Base-by-base conservation (phyloP, 257 asterid species). In the Phtheirospermum japonicum region DNA sequence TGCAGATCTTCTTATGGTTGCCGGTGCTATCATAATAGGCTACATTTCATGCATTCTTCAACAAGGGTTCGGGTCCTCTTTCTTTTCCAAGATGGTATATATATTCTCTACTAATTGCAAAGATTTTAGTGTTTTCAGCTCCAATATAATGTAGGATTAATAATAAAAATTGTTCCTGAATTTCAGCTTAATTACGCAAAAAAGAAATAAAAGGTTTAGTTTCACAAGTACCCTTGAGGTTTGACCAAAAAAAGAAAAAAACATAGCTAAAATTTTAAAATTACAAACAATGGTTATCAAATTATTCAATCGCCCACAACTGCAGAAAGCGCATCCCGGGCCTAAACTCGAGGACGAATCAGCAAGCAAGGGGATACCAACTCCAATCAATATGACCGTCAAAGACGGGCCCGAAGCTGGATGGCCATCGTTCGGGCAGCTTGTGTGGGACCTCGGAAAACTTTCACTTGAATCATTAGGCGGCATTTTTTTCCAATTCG, bases 371-470 rank as follows among this genome's bases (percentile, higher is more conserved):
- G 82, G 76, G 73, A 73, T 59, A 53, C 79, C 82, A 1, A 28
- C 74, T 48, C 83, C 86, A 7, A 40, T 69, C 23, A 77, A 67
- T 18, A 76, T 66, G 64, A 59, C 75, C 9, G 67, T 56, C 54
- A 83, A 83, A 75, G 91, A 80, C 5, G 94, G 82, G 64, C 82
- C 77, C 13, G 96, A 65, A 83, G 83, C 90, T 37, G 90, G 84
- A 33, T 89, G 97, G 96, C 96, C 96, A 7, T 89, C 96, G 17
- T 87, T 93, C 9, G 92, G 94, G 50, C 97, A 89, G 79, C 82
- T 93, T 6, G 12, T 89, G 3, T 63, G 74, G 71, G 97, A 89
- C 79, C 79, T 93, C 32, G 74, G 79, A 66, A 87, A 85, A 68
- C 72, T 89, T 12, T 73, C 85, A 9, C 30, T 82, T 19, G 97